A percentile compares a stretch with the other conserved stretches of the same genome.
Evolutionary conservation across 495 filamentous ascomycete genomes (phyloP).

Genomic region (Hypoxylon fuscum): DNA sequence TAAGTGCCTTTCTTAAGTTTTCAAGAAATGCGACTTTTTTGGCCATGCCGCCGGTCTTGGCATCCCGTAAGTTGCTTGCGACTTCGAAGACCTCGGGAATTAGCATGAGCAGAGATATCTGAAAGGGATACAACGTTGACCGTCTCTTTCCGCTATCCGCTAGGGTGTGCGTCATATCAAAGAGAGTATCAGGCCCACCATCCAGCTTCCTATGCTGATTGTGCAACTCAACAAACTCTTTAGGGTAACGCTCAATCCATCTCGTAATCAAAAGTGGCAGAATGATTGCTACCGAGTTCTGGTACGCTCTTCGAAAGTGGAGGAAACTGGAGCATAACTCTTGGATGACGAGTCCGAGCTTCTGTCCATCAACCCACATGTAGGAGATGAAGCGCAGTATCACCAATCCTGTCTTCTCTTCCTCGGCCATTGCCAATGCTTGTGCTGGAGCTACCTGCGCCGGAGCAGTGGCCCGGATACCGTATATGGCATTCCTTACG

Average conservation of each 20-base stretch:
- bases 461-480: constrained; percentile 55
- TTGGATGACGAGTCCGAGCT: constrained; percentile 66
- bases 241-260: constrained; percentile 70
- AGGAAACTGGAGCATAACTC: constrained; percentile 71
- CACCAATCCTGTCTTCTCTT: constrained; percentile 59
- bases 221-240: constrained; percentile 69
- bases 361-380: constrained; percentile 68
- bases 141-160: constrained; percentile 62
- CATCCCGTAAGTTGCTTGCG: constrained; percentile 67
- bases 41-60: constrained; percentile 63
- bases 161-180: constrained; percentile 68
- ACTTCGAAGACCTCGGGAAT: constrained; percentile 72
- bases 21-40: constrained; percentile 72
- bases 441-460: constrained; percentile 47
- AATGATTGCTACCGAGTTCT: constrained; percentile 68
- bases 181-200: constrained; percentile 68
- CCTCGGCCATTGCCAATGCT: constrained; percentile 55
- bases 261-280: constrained; percentile 65
- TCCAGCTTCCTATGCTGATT: constrained; percentile 65
- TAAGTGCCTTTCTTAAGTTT: constrained; percentile 64
- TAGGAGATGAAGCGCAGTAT: constrained; percentile 63
- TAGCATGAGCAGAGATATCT: constrained; percentile 67
- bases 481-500: constrained; percentile 57
- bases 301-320: constrained; percentile 67
- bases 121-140: constrained; percentile 66